Base-by-base conservation (phyloP, 148 eudicot species). In the Spergularia bocconei region DNA sequence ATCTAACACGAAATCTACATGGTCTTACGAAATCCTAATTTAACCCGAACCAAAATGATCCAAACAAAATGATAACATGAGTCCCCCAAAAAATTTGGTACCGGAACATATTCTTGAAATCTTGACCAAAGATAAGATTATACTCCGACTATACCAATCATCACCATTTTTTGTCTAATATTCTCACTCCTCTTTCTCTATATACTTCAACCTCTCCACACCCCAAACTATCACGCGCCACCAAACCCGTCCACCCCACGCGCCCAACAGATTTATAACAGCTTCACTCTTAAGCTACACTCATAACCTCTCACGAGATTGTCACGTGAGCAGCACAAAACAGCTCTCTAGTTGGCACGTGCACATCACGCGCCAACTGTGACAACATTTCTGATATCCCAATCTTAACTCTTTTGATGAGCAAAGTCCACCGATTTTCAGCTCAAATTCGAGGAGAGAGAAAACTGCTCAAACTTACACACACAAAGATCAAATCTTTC, bases 391-490 rank as follows among this genome's bases (percentile, higher is more conserved):
- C 59, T 21, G 23, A 60, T 54, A 23, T 41, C 48, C 7, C 19
- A n/a, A 36, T 33, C 57, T 60, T 19, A 44, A 44, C 63, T 69
- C 60, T 39, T 33, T 70, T 17, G 48, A 19, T 11, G 38, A 14
- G 19, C 65, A 58, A 29, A 72, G 25, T 58, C 52, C 52, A 77
- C 69, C 69, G 63, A 63, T 38, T 51, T 77, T 13, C 63, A 72
- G 63, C 63, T 70, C 69, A 51, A 6, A 11, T 70, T 44, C 56
- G 23, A n/a, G 52, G 61, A 68, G 67, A 58, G 66, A 59, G 59
- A 55, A 39, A 65, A 65, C 41, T 55, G 39, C 8, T 44, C 7
- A 4, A 44, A 44, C 8, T 44, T 3, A 39, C 19, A 25, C 11
- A 50, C 48, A 29, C 47, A 74, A 6, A 74, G 47, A 39, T 50